These are phyloP conservation scores for Cutaneotrichosporon arboriforme DNA, from an alignment of 1,284 basidiomycete species.

Conservation along the genomic window DNA sequence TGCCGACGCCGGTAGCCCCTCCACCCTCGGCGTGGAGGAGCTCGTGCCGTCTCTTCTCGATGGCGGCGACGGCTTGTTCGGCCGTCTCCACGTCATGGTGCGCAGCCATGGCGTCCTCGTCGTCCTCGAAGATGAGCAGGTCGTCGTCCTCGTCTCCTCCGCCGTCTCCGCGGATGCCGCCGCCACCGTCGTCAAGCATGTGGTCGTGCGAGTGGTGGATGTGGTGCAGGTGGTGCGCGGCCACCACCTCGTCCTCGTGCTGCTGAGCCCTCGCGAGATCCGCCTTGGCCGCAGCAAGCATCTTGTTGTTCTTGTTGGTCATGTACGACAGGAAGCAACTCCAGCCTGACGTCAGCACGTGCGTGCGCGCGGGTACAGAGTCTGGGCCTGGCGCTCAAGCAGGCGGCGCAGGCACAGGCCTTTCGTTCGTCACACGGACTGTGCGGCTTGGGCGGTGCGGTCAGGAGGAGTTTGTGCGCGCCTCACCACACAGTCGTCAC, in stretches of 20 bases:
- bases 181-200: conserved; percentile 3
- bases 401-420: background rate
- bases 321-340: conserved; percentile 48
- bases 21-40: conserved; percentile 27
- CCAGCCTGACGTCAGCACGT: conserved; percentile 52
- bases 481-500: no score
- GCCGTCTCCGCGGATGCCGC: conserved; percentile 21
- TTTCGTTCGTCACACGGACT: background rate
- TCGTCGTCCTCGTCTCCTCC: conserved; percentile 7
- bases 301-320: conserved; percentile 39
- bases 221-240: background rate
- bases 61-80: conserved; percentile 18
- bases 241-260: conserved; percentile 18
- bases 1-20: conserved; percentile 31
- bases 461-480: no score
- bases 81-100: conserved; percentile 19
- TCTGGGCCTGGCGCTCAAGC: background rate
- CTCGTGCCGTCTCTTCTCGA: conserved; percentile 20
- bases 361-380: background rate
- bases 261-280: conserved; percentile 20
- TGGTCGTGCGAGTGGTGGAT: conserved; percentile 3
- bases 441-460: background rate
- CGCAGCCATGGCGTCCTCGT: conserved; percentile 5
- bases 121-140: background rate
- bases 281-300: conserved; percentile 19